Conservation (phyloP, 1,284 basidiomycete genomes). For the Ustilago curta region DNA sequence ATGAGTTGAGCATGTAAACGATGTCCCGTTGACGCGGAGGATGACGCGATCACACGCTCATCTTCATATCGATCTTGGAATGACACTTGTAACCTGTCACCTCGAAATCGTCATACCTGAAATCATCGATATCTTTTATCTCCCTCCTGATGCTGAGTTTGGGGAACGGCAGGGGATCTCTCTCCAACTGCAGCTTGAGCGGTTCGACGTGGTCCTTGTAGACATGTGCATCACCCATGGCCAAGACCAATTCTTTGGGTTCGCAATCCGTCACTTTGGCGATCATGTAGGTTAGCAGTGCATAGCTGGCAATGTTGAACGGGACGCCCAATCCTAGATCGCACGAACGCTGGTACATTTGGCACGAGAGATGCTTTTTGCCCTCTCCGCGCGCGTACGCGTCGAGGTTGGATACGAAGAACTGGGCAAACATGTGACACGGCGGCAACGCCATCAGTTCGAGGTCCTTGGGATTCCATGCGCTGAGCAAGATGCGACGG, state of each 20-base stretch:
- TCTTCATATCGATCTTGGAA: constrained; percentile 92
- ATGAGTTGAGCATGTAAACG: constrained; percentile 9
- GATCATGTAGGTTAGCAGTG: constrained; percentile 95
- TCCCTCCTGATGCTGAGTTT: constrained; percentile 78
- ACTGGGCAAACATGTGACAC: constrained; percentile 98
- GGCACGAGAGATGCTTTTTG: constrained; percentile 77
- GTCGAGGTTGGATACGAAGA: constrained; percentile 81
- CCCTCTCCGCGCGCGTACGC: constrained; percentile 56
- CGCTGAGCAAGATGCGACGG: constrained; percentile 91
- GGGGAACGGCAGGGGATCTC: constrained; percentile 86
- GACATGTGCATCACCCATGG: constrained; percentile 94
- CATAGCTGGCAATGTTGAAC: constrained; percentile 98
- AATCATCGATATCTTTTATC: constrained; percentile 81
- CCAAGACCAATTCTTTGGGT: constrained; percentile 88
- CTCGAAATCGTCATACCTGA: constrained; percentile 82
- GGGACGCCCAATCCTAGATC: constrained; percentile 92
- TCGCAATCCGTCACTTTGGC: constrained; percentile 88
- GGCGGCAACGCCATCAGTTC: constrained; percentile 94
- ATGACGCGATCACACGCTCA: constrained; percentile 79
- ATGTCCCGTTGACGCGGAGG: too few species aligned
- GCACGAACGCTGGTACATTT: constrained; percentile 98
- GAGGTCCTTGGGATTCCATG: constrained; percentile 97
- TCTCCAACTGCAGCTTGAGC: constrained; percentile 80
- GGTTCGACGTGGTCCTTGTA: constrained; percentile 93
- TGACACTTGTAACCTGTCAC: constrained; percentile 88